phyloP scores from a whole-genome alignment of 2,329 filamentous ascomycete species.

The Lecanoromycetidae sp. region DNA sequence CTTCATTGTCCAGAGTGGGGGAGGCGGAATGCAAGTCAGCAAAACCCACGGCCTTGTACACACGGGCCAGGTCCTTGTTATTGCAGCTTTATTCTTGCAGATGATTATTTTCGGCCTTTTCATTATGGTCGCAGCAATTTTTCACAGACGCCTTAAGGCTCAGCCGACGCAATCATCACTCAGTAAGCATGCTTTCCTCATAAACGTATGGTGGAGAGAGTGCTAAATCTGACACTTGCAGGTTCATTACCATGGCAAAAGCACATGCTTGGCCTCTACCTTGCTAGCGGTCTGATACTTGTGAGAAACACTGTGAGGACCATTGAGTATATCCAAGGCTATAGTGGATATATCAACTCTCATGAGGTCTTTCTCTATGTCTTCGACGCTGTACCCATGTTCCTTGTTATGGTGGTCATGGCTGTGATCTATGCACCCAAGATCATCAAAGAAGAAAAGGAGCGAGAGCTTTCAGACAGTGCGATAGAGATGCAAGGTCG shows the following conservation, averaged over 20 bases:
- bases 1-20: conserved; percentile 13
- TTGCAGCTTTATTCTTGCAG: conserved; percentile 16
- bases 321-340: conserved; percentile 37
- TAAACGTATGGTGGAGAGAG: too few relatives aligned
- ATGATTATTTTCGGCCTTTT: conserved; percentile 17
- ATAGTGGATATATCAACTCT: conserved; percentile 30
- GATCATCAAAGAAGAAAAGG: too few relatives aligned
- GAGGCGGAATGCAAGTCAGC: conserved; percentile 10
- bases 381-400: conserved; percentile 36
- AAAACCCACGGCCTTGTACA: neutral
- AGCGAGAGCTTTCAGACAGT: too few relatives aligned
- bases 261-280: conserved; percentile 25
- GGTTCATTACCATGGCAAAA: conserved; percentile 23
- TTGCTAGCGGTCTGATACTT: conserved; percentile 32
- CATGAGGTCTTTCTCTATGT: conserved; percentile 34
- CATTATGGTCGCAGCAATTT: conserved; percentile 9
- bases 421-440: neutral
- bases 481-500: too few relatives aligned
- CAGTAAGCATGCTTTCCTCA: too few relatives aligned
- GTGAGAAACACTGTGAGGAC: conserved; percentile 37
- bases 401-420: conserved; percentile 19
- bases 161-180: neutral
- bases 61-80: conserved; percentile 11
- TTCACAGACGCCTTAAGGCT: conserved; percentile 3
- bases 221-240: too few relatives aligned